A percentile compares a stretch with the other conserved stretches of the same genome.
Conservation (phyloP, 2,329 filamentous ascomycete species). For the Aspergillus sp. region DNA sequence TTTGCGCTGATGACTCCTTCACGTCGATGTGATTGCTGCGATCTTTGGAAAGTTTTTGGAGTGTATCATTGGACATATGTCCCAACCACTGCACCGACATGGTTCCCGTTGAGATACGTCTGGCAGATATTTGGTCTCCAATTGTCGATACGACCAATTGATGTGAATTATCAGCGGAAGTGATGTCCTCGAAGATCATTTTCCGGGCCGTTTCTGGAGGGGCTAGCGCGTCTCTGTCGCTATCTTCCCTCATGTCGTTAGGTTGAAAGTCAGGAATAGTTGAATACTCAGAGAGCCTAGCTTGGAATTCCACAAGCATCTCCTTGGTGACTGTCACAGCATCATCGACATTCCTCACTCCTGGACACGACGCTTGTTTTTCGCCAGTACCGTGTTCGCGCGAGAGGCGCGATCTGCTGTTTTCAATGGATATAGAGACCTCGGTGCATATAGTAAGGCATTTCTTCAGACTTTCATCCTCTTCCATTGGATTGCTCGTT, state of each 20-base stretch:
- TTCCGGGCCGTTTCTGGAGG: constrained; percentile 17
- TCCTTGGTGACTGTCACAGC: constrained; percentile 1
- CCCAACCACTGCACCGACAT: constrained; percentile 28
- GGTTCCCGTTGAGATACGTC: constrained; percentile 22
- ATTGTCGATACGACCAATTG: constrained; percentile 26
- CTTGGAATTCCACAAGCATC: constrained; percentile 11
- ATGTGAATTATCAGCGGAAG: constrained; percentile 20
- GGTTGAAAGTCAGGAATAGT: constrained; percentile 14
- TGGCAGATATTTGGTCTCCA: constrained; percentile 27
- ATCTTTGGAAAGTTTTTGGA: constrained; percentile 20
- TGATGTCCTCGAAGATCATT: constrained; percentile 25
- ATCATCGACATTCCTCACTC: background rate
- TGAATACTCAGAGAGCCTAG: constrained; percentile 14
- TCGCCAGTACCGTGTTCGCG: background rate
- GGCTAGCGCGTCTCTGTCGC: constrained; percentile 21
- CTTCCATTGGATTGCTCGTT: constrained; percentile 20
- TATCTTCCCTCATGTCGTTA: constrained; percentile 20
- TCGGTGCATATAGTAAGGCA: constrained; percentile 30
- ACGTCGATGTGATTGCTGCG: constrained; percentile 9
- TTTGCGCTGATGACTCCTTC: background rate
- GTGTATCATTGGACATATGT: constrained; percentile 29
- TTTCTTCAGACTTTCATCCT: constrained; percentile 29
- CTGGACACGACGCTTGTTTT: background rate
- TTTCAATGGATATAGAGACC: constrained; percentile 26
- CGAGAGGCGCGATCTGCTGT: constrained; percentile 9